Evolutionary conservation across 306 rosid species (phyloP).

Genomic region (Fagus sylvatica): DNA sequence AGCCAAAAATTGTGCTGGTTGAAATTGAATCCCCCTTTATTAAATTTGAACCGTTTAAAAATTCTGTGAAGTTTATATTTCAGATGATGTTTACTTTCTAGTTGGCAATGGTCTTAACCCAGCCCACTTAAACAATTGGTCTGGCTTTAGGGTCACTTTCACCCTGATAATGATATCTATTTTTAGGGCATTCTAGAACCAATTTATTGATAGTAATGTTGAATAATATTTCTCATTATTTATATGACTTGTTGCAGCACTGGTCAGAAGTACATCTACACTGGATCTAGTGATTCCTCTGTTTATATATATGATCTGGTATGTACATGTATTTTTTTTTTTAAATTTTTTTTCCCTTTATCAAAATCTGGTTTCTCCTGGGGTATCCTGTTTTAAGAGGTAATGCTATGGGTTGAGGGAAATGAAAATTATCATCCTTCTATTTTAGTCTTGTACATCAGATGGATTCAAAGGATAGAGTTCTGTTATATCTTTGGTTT

Average conservation of each 20-base stretch:
- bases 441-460: no score
- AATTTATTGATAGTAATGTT: conserved; percentile 13
- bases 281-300: conserved; percentile 73
- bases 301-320: conserved; percentile 92
- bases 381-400: background rate
- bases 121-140: background rate
- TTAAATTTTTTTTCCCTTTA: background rate
- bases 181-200: conserved; percentile 4
- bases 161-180: background rate
- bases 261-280: conserved; percentile 93
- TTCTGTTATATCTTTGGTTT: background rate
- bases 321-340: conserved; percentile 21
- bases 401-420: background rate
- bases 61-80: background rate
- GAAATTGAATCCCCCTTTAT: no score
- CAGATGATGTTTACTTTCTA: background rate
- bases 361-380: background rate
- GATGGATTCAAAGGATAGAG: background rate
- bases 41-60: no score
- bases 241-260: conserved; percentile 67
- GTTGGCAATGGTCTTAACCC: background rate
- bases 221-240: conserved; percentile 13
- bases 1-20: no score
- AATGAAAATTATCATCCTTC: no score
- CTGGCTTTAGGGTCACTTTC: background rate